Conservation (phyloP, 768 basidiomycete species). For the Tricholoma furcatifolium region DNA sequence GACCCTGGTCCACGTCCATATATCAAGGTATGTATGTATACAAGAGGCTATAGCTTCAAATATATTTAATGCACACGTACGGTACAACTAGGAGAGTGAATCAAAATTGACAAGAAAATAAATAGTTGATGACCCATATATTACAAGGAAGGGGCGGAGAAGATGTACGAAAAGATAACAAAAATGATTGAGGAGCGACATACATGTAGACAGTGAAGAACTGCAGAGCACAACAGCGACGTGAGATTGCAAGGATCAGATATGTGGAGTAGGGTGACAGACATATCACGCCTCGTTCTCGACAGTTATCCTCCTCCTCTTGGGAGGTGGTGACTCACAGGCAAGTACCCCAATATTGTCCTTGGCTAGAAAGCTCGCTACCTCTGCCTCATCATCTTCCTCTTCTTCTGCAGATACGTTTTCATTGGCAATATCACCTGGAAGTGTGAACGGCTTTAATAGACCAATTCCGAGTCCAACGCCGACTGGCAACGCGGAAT, state of each 20-base stretch:
- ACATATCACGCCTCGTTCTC: conserved; percentile 16
- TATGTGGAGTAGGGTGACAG: conserved; percentile 11
- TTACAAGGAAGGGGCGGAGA: conserved; percentile 24
- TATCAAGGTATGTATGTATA: not conserved
- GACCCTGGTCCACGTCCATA: too few species aligned
- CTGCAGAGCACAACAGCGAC: conserved; percentile 19
- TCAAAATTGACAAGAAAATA: conserved; percentile 14
- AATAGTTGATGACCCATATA: conserved; percentile 11
- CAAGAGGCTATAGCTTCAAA: conserved; percentile 2
- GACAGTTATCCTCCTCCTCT: conserved; percentile 49
- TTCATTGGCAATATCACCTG: conserved; percentile 32
- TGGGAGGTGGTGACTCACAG: conserved; percentile 40
- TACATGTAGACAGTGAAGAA: conserved; percentile 9
- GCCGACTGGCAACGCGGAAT: conserved; percentile 29
- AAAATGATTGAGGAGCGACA: conserved; percentile 2
- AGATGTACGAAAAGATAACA: conserved; percentile 21
- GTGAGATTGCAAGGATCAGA: conserved; percentile 18
- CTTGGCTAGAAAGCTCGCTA: conserved; percentile 6
- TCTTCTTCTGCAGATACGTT: conserved; percentile 27
- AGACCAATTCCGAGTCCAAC: conserved; percentile 52
- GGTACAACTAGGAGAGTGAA: conserved; percentile 4
- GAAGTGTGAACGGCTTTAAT: conserved; percentile 53
- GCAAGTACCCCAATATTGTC: conserved; percentile 3
- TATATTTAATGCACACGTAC: conserved; percentile 14
- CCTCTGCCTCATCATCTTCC: conserved; percentile 26